Evolutionary conservation across 768 basidiomycete genomes (phyloP).

Genomic region (Rickenella mellea): DNA sequence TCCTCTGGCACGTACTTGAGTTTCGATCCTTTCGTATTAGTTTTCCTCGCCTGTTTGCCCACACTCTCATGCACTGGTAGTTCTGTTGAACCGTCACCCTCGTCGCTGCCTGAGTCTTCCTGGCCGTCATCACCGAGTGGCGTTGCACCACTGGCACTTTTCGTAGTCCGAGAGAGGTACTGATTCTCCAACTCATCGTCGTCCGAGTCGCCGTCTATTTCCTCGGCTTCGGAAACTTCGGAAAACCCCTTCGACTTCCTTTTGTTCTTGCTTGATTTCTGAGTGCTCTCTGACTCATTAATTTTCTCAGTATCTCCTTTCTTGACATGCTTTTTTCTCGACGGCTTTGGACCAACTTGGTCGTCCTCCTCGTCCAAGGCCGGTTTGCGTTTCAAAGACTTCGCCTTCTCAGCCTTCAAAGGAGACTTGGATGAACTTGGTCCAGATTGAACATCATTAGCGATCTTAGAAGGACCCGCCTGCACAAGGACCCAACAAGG

Average conservation of each 20-base stretch:
- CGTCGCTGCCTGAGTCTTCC: conserved; percentile 1
- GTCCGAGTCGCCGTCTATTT: conserved; percentile 22
- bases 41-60: conserved; percentile 14
- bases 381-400: conserved; percentile 7
- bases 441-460: conserved; percentile 1
- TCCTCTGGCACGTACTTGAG: conserved; percentile 48
- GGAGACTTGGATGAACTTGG: conserved; percentile 7
- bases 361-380: conserved; percentile 1
- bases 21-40: conserved; percentile 19
- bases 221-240: conserved; percentile 18
- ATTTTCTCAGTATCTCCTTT: conserved; percentile 7
- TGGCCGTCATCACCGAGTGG: conserved; percentile 28
- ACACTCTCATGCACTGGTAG: conserved; percentile 8
- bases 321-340: conserved; percentile 3
- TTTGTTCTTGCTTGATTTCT: conserved; percentile 16
- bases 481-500: neutral
- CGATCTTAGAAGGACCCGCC: conserved; percentile 6
- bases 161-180: too few relatives aligned
- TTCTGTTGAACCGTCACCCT: neutral
- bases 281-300: conserved; percentile 9
- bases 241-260: conserved; percentile 10
- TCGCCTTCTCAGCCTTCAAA: conserved; percentile 5
- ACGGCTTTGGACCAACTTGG: conserved; percentile 6
- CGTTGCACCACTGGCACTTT: too few relatives aligned
- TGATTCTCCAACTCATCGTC: conserved; percentile 27